These are phyloP conservation scores for Phytophthora pini DNA, from an alignment of 352 stramenopile genomes.

Conservation along the genomic window DNA sequence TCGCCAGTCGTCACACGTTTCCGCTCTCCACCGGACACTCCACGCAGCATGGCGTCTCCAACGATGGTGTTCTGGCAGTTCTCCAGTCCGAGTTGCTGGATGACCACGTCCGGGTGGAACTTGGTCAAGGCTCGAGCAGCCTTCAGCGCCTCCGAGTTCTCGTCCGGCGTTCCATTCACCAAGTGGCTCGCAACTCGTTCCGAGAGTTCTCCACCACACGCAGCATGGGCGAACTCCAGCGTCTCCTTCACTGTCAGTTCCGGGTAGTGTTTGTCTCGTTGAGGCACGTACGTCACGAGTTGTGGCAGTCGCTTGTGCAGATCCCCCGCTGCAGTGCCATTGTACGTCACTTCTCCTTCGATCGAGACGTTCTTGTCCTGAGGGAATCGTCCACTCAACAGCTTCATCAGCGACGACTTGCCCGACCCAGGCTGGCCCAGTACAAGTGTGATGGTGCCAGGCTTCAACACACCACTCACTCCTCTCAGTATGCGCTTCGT, in stretches of 20 bases:
- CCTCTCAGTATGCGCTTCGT: constrained; percentile 24
- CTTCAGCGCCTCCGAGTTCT: constrained; percentile 1
- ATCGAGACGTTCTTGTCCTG: constrained; percentile 21
- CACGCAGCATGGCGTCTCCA: constrained; percentile 11
- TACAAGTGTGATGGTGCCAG: constrained; percentile 13
- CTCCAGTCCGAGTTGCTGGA: constrained; percentile 14
- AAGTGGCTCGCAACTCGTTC: constrained; percentile 7
- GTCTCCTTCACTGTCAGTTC: constrained; percentile 28
- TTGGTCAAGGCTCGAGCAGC: neutral
- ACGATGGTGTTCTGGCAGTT: constrained; percentile 22
- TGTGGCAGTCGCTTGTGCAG: constrained; percentile 25
- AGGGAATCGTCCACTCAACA: constrained; percentile 29
- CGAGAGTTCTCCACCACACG: constrained; percentile 19
- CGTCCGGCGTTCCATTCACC: constrained; percentile 3
- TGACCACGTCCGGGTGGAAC: constrained; percentile 7
- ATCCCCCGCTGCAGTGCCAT: neutral
- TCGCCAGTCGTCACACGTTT: constrained; percentile 18
- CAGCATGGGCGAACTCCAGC: constrained; percentile 28
- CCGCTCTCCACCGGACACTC: constrained; percentile 12
- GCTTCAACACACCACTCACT: constrained; percentile 34
- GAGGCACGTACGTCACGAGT: constrained; percentile 30
- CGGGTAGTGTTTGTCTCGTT: constrained; percentile 33
- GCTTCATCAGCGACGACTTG: constrained; percentile 30
- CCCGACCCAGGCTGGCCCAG: constrained; percentile 14
- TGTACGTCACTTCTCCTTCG: constrained; percentile 25